Evolutionary conservation across 371 early-diverging fungal species (phyloP), one percentile per base, ranked within the genome.

Genomic region (Saksenaea oblongispora): DNA sequence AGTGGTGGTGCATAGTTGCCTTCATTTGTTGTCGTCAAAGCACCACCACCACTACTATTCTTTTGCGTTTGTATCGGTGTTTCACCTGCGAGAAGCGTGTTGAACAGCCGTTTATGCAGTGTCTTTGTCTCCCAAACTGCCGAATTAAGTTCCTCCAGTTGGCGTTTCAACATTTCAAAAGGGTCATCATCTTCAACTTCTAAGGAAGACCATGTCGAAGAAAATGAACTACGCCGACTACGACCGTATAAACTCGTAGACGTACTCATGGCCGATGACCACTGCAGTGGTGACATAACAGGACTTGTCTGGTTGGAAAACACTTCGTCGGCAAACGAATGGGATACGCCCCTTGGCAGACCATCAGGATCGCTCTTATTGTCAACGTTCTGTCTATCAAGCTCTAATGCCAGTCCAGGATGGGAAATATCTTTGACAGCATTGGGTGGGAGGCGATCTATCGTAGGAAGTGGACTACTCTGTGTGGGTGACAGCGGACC

Each of bases 401-500:
- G 37, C n/a, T 27, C 37, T 36, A 36, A 14, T 0, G 5, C 14
- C 37, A 17, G 15, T 5, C 41, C 36, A 17, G 35, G 11, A 58
- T 37, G 41, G 14, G 8, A n/a, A 37, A 14, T 22, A 22, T 27
- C 58, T 37, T 24, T 58, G 24, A 42, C 37, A 39, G 41, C 42
- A 42, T 31, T 42, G 5, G 41, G 58, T 14, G 36, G 58, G 10
- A 36, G 36, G 42, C 35, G 58, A 58, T 27, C 58, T 22, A 13
- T 59, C n/a, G 73, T 58, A 3, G 74, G 73, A 17, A 78, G 60
- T 60, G 75, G 75, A 26, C 60, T 66, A 56, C 74, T 54, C 36
- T 17, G 51, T 18, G 51, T 47, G 24, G 56, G 54, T 1, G 57
- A 56, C 5, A 56, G 34, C 9, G 56, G 34, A 55, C 51, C 22